These are phyloP conservation scores for Carnegiea gigantea DNA, from an alignment of 179 eudicot species.

Conservation along the genomic window DNA sequence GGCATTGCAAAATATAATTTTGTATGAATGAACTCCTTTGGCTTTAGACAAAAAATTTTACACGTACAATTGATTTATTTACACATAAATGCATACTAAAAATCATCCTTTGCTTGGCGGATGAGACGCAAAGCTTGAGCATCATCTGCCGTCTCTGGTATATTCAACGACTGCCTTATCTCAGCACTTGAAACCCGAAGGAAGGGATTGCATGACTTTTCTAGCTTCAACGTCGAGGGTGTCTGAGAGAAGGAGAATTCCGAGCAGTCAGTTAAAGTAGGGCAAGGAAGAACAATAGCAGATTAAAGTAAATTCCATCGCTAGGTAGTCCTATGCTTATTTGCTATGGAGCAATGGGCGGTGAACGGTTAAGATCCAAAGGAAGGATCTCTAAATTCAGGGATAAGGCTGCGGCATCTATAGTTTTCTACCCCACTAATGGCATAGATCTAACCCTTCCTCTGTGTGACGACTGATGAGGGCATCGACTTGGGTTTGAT, in stretches of 20 bases:
- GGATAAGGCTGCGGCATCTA: not conserved
- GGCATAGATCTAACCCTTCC: not conserved
- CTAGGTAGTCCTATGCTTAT: not conserved
- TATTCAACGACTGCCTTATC: conserved; percentile 57
- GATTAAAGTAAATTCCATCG: not conserved
- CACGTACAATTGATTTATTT: not conserved
- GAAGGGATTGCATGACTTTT: conserved; percentile 81
- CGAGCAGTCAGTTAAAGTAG: not conserved
- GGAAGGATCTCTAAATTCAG: not conserved
- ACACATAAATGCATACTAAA: conserved; percentile 34
- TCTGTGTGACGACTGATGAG: not conserved
- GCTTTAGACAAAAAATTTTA: conserved; percentile 2
- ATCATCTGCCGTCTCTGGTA: conserved; percentile 56
- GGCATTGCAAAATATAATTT: not conserved
- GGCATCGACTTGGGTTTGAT: not conserved
- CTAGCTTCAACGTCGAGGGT: conserved; percentile 67
- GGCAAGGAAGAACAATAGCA: not conserved
- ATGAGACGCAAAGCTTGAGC: conserved; percentile 69
- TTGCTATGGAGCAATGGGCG: not conserved
- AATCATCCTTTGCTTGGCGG: conserved; percentile 82
- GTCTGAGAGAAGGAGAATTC: conserved; percentile 36
- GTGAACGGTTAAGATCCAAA: not conserved
- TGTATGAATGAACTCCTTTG: conserved; percentile 7
- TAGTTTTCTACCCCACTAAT: not conserved
- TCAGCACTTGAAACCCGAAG: conserved; percentile 71